A percentile compares a stretch with the other conserved stretches of the same genome.
Conservation (phyloP, 805 yeast species). For the Sungouiella blattae region DNA sequence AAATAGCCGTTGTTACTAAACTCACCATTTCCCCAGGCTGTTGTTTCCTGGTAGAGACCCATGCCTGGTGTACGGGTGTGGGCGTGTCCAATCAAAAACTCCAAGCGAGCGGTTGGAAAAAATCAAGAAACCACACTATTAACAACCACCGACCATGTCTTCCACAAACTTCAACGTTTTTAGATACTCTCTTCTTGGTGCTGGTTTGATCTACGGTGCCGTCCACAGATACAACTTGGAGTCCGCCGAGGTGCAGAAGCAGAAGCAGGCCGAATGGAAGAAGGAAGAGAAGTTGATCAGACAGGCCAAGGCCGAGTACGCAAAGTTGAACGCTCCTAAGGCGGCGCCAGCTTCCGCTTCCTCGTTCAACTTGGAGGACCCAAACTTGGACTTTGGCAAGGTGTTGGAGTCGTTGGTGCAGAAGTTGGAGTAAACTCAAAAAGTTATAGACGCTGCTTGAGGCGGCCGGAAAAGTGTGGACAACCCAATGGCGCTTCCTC, state of each 20-base stretch:
- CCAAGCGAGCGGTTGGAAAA: not conserved
- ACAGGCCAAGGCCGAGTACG: constrained; percentile 88
- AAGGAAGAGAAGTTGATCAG: constrained; percentile 71
- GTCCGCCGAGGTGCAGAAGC: constrained; percentile 53
- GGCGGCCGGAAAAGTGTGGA: not conserved
- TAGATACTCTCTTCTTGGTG: constrained; percentile 88
- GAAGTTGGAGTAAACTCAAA: constrained; percentile 34
- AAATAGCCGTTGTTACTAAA: too few species aligned
- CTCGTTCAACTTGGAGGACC: constrained; percentile 76
- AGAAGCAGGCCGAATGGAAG: constrained; percentile 55
- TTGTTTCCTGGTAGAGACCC: too few species aligned
- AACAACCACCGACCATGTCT: not conserved
- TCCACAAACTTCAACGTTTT: constrained; percentile 58
- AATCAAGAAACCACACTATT: too few species aligned
- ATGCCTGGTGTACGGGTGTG: not conserved
- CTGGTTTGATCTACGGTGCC: constrained; percentile 88
- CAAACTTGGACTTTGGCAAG: constrained; percentile 79
- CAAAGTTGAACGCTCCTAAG: constrained; percentile 45
- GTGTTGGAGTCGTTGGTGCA: constrained; percentile 65
- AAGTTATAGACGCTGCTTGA: too few species aligned
- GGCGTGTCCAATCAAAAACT: not conserved
- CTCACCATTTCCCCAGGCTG: too few species aligned
- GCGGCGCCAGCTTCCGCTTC: constrained; percentile 21
- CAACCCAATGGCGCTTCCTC: not conserved
- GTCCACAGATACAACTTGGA: constrained; percentile 73